Evolutionary conservation across 169 alveolate species (phyloP).

Genomic region (Eimeria praecox): DNA sequence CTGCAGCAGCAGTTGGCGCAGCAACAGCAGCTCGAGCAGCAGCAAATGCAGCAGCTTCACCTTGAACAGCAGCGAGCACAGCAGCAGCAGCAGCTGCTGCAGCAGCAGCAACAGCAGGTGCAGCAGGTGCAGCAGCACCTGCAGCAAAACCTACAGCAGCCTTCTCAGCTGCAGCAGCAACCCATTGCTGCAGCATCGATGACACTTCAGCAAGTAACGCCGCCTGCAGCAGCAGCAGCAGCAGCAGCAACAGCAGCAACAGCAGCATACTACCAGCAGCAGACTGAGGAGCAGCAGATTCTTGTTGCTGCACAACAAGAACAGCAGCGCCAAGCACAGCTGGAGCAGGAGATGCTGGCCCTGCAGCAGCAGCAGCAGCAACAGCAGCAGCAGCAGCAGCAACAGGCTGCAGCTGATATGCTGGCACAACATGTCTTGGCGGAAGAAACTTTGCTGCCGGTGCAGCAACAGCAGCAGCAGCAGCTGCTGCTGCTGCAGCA

Average conservation of each 20-base stretch:
- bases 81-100: not conserved
- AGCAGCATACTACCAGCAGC: constrained; percentile 6
- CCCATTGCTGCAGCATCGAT: not conserved
- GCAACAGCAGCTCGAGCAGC: constrained; percentile 3
- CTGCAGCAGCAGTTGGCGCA: not conserved
- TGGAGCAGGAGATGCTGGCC: not conserved
- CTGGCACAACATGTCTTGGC: too few species aligned
- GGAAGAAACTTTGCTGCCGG: not conserved
- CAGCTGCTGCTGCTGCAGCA: constrained; percentile 23
- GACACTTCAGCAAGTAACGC: too few species aligned
- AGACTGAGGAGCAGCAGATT: not conserved
- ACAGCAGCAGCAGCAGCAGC: not conserved
- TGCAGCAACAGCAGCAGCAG: not conserved
- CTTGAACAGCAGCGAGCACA: not conserved
- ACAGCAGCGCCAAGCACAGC: not conserved
- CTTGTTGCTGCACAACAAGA: not conserved
- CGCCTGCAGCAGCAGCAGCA: constrained; percentile 16
- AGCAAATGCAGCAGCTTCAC: not conserved
- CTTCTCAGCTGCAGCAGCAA: constrained; percentile 17
- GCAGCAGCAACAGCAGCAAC: not conserved
- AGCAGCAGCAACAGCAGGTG: constrained; percentile 1
- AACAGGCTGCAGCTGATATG: too few species aligned
- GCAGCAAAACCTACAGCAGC: constrained; percentile 23
- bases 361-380: constrained; percentile 14
- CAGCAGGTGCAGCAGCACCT: constrained; percentile 46